phyloP scores from a whole-genome alignment of 495 filamentous ascomycete genomes.

The Hypoxylon intermedium region DNA sequence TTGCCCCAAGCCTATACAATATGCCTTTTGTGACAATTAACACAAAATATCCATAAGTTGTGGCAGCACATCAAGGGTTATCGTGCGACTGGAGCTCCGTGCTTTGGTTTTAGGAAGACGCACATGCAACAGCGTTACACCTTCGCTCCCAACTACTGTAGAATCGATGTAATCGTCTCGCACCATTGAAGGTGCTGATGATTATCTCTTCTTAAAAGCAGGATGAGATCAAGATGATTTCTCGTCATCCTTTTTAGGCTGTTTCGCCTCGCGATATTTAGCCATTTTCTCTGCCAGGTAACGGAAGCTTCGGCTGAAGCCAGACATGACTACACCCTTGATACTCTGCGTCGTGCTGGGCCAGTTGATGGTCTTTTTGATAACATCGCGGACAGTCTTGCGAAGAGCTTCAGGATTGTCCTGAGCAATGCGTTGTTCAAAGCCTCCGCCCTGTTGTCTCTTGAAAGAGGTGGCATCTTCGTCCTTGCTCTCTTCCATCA shows the following conservation, averaged over 20 bases:
- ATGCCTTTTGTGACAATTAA: slow-evolving; percentile 19
- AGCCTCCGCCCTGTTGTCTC: slow-evolving; percentile 77
- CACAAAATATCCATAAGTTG: slow-evolving; percentile 14
- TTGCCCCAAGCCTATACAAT: slow-evolving; percentile 21
- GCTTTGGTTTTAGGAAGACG: background rate
- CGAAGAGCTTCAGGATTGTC: slow-evolving; percentile 69
- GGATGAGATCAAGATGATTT: slow-evolving; percentile 21
- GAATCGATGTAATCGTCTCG: background rate
- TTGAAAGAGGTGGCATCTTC: slow-evolving; percentile 72
- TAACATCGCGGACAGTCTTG: slow-evolving; percentile 71
- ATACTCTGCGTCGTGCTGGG: slow-evolving; percentile 83
- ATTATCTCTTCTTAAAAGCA: background rate
- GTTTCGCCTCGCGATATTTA: slow-evolving; percentile 65
- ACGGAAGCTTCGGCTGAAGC: slow-evolving; percentile 68
- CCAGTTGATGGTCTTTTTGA: slow-evolving; percentile 89
- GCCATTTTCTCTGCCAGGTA: slow-evolving; percentile 85
- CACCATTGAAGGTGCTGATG: background rate
- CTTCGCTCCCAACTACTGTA: too few relatives aligned
- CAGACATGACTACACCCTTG: slow-evolving; percentile 81
- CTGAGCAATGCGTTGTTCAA: slow-evolving; percentile 81
- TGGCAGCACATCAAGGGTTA: background rate
- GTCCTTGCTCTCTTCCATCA: slow-evolving; percentile 77
- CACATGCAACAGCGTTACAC: background rate
- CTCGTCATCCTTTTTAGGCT: slow-evolving; percentile 25
- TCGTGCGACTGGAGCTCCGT: background rate